Evolutionary conservation across 805 yeast genomes (phyloP), one percentile per base, ranked within the genome.

Genomic region (Myxozyma vanderwaltii): DNA sequence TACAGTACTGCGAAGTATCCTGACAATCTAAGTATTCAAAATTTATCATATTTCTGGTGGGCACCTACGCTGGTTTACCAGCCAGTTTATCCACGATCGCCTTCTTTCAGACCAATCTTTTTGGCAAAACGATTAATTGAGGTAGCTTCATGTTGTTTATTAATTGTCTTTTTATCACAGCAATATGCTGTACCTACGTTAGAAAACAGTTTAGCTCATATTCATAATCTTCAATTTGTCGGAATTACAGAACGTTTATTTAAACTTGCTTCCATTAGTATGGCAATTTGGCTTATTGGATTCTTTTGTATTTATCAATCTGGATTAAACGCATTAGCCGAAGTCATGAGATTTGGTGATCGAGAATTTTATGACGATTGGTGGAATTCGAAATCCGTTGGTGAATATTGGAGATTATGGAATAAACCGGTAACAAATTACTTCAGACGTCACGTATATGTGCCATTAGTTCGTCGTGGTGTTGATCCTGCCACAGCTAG

Each of bases 381-480:
- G 82, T 79, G 82, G 82, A 79, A 79, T 58, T 75, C 80, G 1
- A 77, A 78, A n/a, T 74, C 81, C 17, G 77, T 79, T 12, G 78
- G 77, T 19, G 71, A 78, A 17, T 79, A 77, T 64, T 79, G 82
- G 82, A 70, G 75, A 27, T 69, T 71, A 48, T 79, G 82, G 82
- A 79, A 79, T 67, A 71, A 69, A 60, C 80, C 81, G 1, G 76
- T 78, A 40, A 67, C 74, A 44, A 73, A 74, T 61, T 79, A 75
- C 66, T 76, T 79, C 63, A 68, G 73, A 21, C 71, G 81, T 6
- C 82, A 79, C 61, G 52, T 79, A 35, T 77, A 75, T 60, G 65
- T 68, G 1, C 81, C 81, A 2, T 65, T 78, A 36, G 66, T 76
- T 41, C 67, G 69, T 35, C 66, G 71, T 13, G 78, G 79, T 1